A percentile compares a stretch with the other conserved stretches of the same genome.
phyloP scores from a whole-genome alignment of 345 rosid genomes.

The Moricandia moricandioides region DNA sequence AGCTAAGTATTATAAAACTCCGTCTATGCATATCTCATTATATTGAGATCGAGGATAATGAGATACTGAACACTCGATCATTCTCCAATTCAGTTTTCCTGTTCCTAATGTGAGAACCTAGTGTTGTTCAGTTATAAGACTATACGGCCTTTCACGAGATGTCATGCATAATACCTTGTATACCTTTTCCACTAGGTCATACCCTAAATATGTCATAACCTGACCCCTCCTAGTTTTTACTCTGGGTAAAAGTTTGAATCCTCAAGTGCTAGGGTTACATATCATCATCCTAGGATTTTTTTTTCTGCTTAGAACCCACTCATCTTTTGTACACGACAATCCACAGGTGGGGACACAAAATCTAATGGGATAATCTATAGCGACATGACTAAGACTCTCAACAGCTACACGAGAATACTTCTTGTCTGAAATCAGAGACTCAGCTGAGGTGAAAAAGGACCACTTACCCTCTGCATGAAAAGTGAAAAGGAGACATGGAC shows the following conservation, averaged over 20 bases:
- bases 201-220: not conserved
- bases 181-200: not conserved
- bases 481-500: not conserved
- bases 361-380: not conserved
- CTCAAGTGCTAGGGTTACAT: conserved; percentile 15
- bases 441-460: not conserved
- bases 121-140: not conserved
- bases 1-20: not conserved
- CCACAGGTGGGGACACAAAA: not conserved
- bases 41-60: not conserved
- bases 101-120: conserved; percentile 14
- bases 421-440: not conserved
- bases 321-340: not conserved
- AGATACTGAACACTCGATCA: not conserved
- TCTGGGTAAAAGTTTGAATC: not conserved
- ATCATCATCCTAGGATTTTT: not conserved
- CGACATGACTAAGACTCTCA: not conserved
- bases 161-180: conserved; percentile 7
- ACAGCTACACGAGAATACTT: not conserved
- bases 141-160: not conserved
- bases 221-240: not conserved
- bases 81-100: not conserved
- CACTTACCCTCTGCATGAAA: not conserved
- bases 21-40: not conserved
- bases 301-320: not conserved